Percentiles rank a stretch among this genome's conserved stretches.
phyloP scores from a whole-genome alignment of 371 early-diverging fungal genomes.

The Mortierella sp. region DNA sequence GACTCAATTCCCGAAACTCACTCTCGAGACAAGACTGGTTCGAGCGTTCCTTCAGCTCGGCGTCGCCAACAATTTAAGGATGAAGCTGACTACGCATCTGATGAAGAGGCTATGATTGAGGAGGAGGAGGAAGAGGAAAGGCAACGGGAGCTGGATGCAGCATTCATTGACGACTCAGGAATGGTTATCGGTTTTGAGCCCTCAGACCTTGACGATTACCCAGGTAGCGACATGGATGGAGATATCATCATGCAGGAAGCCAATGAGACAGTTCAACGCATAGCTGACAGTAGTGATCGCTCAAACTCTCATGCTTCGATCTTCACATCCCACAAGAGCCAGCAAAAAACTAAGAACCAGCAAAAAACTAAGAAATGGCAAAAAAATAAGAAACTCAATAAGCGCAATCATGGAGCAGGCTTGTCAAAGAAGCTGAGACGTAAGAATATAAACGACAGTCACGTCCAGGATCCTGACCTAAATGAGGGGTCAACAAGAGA shows the following conservation, averaged over 20 bases:
- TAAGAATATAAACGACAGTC: background rate
- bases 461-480: background rate
- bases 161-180: constrained; percentile 48
- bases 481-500: background rate
- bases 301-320: constrained; percentile 5
- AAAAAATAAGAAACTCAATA: background rate
- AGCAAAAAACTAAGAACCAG: background rate
- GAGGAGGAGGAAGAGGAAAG: constrained; percentile 19
- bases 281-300: background rate
- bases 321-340: background rate
- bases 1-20: background rate
- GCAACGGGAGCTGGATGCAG: constrained; percentile 18
- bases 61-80: background rate
- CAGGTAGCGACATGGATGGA: background rate
- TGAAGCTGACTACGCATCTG: background rate
- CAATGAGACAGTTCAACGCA: background rate
- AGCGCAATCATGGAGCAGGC: background rate
- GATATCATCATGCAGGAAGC: background rate
- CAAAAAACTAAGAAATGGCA: background rate
- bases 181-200: background rate
- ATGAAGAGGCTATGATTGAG: background rate
- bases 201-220: constrained; percentile 13
- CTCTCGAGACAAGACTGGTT: background rate
- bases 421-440: background rate
- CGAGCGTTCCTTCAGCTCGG: background rate